phyloP scores from a whole-genome alignment of 345 rosid species.

The Aurinia saxatilis region DNA sequence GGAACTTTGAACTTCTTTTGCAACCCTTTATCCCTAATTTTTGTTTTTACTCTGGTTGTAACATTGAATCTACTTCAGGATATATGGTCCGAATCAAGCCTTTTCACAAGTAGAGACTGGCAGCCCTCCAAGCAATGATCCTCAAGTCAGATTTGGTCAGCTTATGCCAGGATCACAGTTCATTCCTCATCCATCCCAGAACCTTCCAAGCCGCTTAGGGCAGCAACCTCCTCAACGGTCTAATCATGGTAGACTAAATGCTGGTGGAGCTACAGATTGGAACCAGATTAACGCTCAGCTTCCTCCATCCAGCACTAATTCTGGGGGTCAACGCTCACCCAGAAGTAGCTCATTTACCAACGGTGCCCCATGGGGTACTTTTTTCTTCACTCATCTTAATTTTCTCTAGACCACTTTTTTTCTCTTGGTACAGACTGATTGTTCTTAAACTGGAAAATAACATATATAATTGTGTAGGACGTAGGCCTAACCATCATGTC shows the following conservation, averaged over 20 bases:
- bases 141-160: conserved; percentile 51
- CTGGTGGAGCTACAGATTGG: conserved; percentile 56
- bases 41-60: neutral
- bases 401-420: neutral
- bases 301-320: conserved; percentile 51
- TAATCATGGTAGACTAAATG: conserved; percentile 49
- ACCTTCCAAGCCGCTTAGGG: conserved; percentile 87
- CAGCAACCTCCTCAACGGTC: conserved; percentile 60
- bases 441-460: neutral
- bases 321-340: conserved; percentile 72
- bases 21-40: neutral
- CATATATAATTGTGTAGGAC: conserved; percentile 47
- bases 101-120: conserved; percentile 58
- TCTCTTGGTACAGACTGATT: neutral
- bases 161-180: conserved; percentile 30
- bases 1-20: neutral
- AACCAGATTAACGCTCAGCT: conserved; percentile 59
- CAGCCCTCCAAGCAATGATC: conserved; percentile 65
- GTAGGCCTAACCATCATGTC: conserved; percentile 63
- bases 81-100: conserved; percentile 49
- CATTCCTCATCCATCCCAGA: conserved; percentile 53
- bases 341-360: conserved; percentile 63
- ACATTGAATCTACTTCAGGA: conserved; percentile 40
- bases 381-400: conserved; percentile 13
- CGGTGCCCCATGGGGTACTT: conserved; percentile 82